Evolutionary conservation across 331 rosid species (phyloP).

Genomic region (Erythrophleum ivorense): DNA sequence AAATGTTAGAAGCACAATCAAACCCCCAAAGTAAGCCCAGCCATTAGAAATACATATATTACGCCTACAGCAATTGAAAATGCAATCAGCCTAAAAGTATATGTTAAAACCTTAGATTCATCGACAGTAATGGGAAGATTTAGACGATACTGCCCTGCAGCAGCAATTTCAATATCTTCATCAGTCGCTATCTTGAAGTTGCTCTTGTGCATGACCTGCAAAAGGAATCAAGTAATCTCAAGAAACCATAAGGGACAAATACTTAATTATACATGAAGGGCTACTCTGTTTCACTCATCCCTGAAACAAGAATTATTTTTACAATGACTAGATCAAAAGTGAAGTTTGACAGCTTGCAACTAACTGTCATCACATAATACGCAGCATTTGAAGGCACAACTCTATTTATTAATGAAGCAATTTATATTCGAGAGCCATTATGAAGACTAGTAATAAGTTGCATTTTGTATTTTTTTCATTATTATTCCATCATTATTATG

Average conservation of each 20-base stretch:
- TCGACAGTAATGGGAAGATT: slow-evolving; percentile 93
- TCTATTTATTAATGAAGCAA: not conserved
- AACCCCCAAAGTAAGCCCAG: slow-evolving; percentile 27
- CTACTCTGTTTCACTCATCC: slow-evolving; percentile 8
- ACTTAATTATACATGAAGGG: slow-evolving; percentile 9
- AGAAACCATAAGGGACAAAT: slow-evolving; percentile 19
- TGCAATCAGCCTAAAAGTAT: not conserved
- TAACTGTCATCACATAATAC: not conserved
- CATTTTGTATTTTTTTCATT: not conserved
- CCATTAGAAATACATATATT: slow-evolving; percentile 18
- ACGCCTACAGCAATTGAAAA: not conserved
- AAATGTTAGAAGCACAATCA: slow-evolving; percentile 44
- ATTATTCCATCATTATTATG: not conserved
- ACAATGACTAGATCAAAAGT: not conserved
- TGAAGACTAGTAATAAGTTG: not conserved
- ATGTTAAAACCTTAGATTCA: slow-evolving; percentile 84
- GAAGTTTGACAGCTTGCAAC: not conserved
- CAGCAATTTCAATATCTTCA: slow-evolving; percentile 86
- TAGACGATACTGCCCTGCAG: slow-evolving; percentile 88
- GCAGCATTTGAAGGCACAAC: not conserved
- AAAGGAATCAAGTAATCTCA: slow-evolving; percentile 20
- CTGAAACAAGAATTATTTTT: not conserved
- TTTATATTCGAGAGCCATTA: not conserved
- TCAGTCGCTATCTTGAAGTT: slow-evolving; percentile 81
- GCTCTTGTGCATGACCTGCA: slow-evolving; percentile 93